A percentile compares a stretch with the other conserved stretches of the same genome.
phyloP scores from a whole-genome alignment of 352 stramenopile genomes.

The Phytophthora kernoviae region DNA sequence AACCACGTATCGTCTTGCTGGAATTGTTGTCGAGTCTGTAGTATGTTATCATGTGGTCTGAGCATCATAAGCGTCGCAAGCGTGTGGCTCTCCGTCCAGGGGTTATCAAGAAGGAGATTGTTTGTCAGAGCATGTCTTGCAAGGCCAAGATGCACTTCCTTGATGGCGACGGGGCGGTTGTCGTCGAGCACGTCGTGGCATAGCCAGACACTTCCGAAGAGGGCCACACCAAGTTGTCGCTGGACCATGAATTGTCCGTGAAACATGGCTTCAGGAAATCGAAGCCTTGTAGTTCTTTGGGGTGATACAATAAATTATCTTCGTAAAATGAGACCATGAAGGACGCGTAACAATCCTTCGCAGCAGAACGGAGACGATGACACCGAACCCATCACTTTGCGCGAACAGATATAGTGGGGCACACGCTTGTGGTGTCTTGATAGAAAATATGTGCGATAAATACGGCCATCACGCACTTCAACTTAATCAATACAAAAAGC shows the following conservation, averaged over 20 bases:
- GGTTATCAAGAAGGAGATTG: slow-evolving; percentile 35
- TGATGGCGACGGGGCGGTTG: slow-evolving; percentile 41
- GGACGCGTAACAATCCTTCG: no score
- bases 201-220: slow-evolving; percentile 50
- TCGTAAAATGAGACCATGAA: no score
- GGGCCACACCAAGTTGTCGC: slow-evolving; percentile 26
- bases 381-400: no score
- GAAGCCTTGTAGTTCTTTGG: no score
- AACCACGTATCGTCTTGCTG: slow-evolving; percentile 28
- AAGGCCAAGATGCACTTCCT: slow-evolving; percentile 31
- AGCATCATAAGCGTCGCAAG: slow-evolving; percentile 6
- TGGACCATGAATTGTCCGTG: slow-evolving; percentile 13
- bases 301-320: no score
- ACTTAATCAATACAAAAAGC: no score
- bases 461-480: no score
- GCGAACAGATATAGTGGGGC: no score
- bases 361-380: no score
- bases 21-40: slow-evolving; percentile 35
- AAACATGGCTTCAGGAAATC: no score
- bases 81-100: slow-evolving; percentile 31
- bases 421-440: no score
- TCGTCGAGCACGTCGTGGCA: slow-evolving; percentile 30
- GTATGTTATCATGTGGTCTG: slow-evolving; percentile 28
- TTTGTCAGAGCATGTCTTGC: slow-evolving; percentile 24
- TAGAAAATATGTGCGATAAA: no score